Percentiles rank a stretch among this genome's conserved stretches.
Evolutionary conservation across 2,329 filamentous ascomycete genomes (phyloP).

Genomic region (Dactylella cylindrospora): DNA sequence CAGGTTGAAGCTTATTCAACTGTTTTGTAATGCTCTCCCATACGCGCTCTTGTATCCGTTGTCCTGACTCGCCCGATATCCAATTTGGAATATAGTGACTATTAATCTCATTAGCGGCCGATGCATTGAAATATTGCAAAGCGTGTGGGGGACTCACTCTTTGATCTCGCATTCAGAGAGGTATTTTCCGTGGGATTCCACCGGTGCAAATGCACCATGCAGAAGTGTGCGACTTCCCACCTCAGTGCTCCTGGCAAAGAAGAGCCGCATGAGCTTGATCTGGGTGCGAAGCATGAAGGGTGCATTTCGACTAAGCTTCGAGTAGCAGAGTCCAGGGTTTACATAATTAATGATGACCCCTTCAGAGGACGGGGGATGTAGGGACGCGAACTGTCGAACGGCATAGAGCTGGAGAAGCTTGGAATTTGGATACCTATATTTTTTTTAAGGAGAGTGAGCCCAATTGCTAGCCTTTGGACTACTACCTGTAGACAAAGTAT

Average conservation of each 20-base stretch:
- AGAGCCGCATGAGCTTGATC: conserved; percentile 1
- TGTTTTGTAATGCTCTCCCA: conserved; percentile 29
- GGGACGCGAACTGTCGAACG: conserved; percentile 31
- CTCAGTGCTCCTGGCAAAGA: conserved; percentile 49
- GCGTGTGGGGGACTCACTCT: conserved; percentile 47
- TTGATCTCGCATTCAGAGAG: conserved; percentile 40
- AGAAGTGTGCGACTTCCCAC: conserved; percentile 49
- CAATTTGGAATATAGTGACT: conserved; percentile 15
- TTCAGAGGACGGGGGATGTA: conserved; percentile 5
- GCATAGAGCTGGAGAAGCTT: conserved; percentile 45
- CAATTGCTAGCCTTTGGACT: too few relatives aligned
- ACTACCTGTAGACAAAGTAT: not conserved
- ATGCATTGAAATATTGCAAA: not conserved
- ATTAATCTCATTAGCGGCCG: not conserved
- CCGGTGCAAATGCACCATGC: conserved; percentile 46
- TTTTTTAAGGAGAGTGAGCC: not conserved
- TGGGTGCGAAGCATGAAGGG: conserved; percentile 5
- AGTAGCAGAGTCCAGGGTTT: conserved; percentile 45
- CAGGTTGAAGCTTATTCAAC: conserved; percentile 13
- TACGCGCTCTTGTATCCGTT: conserved; percentile 15
- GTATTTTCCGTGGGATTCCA: conserved; percentile 47
- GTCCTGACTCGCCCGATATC: conserved; percentile 19
- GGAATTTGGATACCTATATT: conserved; percentile 28
- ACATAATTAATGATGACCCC: conserved; percentile 45
- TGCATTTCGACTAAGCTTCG: conserved; percentile 34